Base-by-base conservation (phyloP, 306 rosid species). In the Lablab purpureus region DNA sequence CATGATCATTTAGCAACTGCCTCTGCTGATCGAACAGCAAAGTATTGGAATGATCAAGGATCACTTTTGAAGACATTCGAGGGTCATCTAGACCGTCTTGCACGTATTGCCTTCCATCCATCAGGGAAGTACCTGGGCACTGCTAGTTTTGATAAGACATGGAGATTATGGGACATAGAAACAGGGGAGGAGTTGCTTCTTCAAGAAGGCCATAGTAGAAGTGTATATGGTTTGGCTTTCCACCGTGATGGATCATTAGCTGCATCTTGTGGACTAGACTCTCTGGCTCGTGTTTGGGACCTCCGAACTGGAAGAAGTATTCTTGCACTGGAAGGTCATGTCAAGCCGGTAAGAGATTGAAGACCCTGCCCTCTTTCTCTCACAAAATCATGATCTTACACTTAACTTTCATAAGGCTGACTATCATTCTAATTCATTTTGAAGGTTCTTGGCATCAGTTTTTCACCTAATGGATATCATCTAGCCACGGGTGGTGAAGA, bases 201-300 rank as follows among this genome's bases (percentile, higher is more conserved):
- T 78, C 99, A 95, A 83, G 98, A 95, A 88, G 98, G 99, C 43
- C 99, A 95, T 67, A 93, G 98, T 83, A 88, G 98, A 84, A 86
- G 94, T 80, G 88, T 95, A 55, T 93, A 90, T 71, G 94, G 90
- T 40, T 87, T 95, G 75, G 92, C 82, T 60, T 95, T 95, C 81
- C 97, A 95, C 80, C 83, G 63, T 19, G 99, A 95, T 83, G 99
- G 99, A 82, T 95, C 99, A 10, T 79, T 91, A 67, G 98, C 90
- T 65, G 97, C 96, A 73, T 91, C 99, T 71, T 91, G 96, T 84
- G 99, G 98, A 65, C 88, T 90, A 68, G 99, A 95, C 86, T 69
- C 97, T 3, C 91, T 93, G 60, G 90, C 94, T 79, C 94, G 98
- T 81, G 93, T 93, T 80, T 95, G 98, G 99, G 98, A 95, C 81